Evolutionary conservation across 805 yeast species (phyloP).

Genomic region (Cyberlindnera maclurae): DNA sequence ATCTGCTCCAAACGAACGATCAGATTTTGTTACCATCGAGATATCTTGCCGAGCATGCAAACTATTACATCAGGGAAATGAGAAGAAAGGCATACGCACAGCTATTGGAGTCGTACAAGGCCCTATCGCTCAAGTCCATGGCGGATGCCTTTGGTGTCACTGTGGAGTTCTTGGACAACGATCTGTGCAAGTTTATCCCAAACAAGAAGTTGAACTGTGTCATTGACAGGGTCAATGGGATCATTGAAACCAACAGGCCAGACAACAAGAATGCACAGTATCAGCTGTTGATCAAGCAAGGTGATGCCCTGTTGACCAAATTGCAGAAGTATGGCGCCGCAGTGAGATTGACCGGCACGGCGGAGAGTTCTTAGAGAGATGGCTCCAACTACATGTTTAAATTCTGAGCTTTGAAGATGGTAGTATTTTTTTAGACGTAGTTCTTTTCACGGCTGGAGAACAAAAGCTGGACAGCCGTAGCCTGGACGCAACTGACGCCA

Average conservation of each 20-base stretch:
- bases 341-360: slow-evolving; percentile 89
- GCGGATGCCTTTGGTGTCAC: slow-evolving; percentile 90
- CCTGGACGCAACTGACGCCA: slow-evolving; percentile 70
- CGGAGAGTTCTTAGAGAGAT: slow-evolving; percentile 48
- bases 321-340: slow-evolving; percentile 97
- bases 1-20: slow-evolving; percentile 71
- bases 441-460: slow-evolving; percentile 46
- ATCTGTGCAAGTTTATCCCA: slow-evolving; percentile 85
- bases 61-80: slow-evolving; percentile 84
- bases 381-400: neutral
- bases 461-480: slow-evolving; percentile 74
- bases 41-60: slow-evolving; percentile 71
- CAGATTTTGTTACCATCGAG: slow-evolving; percentile 56
- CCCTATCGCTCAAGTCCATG: slow-evolving; percentile 86
- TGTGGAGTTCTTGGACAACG: slow-evolving; percentile 78
- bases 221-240: slow-evolving; percentile 91
- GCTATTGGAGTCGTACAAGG: slow-evolving; percentile 87
- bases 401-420: neutral
- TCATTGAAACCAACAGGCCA: slow-evolving; percentile 92
- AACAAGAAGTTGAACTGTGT: slow-evolving; percentile 92
- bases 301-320: slow-evolving; percentile 87
- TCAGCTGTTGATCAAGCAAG: slow-evolving; percentile 80
- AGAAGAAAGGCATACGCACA: slow-evolving; percentile 94
- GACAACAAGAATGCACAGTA: slow-evolving; percentile 95
- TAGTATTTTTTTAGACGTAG: slow-evolving; percentile 26